phyloP scores from a whole-genome alignment of 2,329 filamentous ascomycete genomes.

The Akanthomyces muscarius region DNA sequence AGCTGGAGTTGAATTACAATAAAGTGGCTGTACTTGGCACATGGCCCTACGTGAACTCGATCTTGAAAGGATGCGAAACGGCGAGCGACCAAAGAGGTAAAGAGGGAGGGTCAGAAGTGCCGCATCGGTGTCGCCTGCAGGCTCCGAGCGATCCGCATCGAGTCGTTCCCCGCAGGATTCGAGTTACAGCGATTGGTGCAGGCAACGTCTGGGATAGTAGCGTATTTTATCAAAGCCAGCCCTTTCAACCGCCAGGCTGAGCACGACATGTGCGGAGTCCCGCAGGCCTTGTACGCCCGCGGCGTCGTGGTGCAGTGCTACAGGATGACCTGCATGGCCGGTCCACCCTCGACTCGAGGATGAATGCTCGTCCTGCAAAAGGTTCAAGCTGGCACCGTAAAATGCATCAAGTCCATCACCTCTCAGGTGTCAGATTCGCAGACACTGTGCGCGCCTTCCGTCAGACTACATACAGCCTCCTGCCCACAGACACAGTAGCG shows the following conservation, averaged over 20 bases:
- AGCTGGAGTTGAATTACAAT: no score
- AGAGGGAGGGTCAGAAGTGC: conserved; percentile 1
- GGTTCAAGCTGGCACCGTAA: background rate
- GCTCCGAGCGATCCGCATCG: conserved; percentile 7
- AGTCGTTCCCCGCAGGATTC: conserved; percentile 1
- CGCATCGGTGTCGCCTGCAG: conserved; percentile 4
- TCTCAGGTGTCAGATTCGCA: background rate
- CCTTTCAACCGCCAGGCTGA: background rate
- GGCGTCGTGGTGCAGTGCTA: background rate
- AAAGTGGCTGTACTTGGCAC: no score
- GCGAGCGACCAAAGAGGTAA: background rate
- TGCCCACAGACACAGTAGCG: background rate
- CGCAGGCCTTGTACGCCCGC: no score
- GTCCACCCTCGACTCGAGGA: background rate
- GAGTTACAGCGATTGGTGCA: background rate
- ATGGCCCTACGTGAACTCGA: no score
- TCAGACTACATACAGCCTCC: conserved; percentile 1
- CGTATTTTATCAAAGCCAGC: background rate
- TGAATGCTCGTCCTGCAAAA: background rate
- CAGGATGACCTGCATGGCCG: background rate
- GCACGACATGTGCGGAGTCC: background rate
- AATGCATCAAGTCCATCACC: background rate
- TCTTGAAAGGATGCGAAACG: background rate
- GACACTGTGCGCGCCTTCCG: conserved; percentile 4
- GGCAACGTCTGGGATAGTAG: background rate